Conservation (phyloP, 73 alveolate species). For the Paramecium caudatum region DNA sequence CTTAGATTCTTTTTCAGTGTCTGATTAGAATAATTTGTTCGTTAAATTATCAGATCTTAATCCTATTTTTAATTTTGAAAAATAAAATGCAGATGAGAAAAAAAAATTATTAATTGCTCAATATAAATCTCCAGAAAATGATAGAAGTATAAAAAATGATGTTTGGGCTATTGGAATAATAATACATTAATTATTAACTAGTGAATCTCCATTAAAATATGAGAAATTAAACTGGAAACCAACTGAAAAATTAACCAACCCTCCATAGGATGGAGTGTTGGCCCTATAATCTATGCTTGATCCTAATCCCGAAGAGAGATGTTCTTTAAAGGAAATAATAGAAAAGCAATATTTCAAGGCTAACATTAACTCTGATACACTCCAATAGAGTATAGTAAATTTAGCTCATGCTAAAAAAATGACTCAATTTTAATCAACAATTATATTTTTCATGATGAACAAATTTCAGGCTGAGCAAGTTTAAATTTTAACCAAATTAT, state of each 20-base stretch:
- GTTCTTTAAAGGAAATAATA: neutral
- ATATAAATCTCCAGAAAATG: slow-evolving; percentile 7
- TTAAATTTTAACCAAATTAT: neutral
- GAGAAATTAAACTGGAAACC: too few species aligned
- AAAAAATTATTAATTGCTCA: neutral
- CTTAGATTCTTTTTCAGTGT: neutral
- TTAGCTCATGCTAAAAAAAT: neutral
- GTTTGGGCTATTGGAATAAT: slow-evolving; percentile 23
- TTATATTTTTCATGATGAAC: neutral
- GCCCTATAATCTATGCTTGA: too few species aligned
- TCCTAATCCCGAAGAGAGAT: neutral
- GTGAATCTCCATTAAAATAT: too few species aligned
- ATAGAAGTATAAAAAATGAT: neutral
- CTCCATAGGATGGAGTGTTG: too few species aligned
- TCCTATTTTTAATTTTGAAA: neutral
- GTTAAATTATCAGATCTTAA: neutral
- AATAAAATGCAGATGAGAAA: neutral
- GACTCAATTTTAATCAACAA: neutral
- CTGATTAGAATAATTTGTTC: neutral
- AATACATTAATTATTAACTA: neutral
- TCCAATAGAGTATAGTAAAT: neutral
- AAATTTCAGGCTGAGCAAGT: neutral
- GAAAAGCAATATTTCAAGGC: neutral
- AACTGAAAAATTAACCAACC: too few species aligned
- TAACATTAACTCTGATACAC: neutral